Conservation (phyloP, 1,284 basidiomycete genomes). For the Wolfiporia cocos region DNA sequence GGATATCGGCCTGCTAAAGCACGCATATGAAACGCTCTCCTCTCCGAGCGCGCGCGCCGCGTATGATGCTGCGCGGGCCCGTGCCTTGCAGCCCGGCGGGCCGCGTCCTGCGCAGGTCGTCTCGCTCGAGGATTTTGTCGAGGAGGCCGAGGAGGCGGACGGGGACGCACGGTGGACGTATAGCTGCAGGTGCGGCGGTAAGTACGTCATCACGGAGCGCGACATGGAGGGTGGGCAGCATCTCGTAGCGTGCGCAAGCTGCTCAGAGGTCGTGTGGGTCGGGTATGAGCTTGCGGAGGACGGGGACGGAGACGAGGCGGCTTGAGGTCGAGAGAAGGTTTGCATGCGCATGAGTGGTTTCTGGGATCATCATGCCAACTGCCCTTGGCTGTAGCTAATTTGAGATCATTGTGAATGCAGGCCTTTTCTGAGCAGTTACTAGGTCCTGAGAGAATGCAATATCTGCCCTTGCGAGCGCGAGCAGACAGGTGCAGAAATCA, state of each 20-base stretch:
- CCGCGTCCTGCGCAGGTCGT: slow-evolving; percentile 71
- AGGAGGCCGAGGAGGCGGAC: slow-evolving; percentile 14
- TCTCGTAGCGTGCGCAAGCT: slow-evolving; percentile 60
- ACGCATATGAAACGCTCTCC: slow-evolving; percentile 55
- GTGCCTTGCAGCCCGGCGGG: slow-evolving; percentile 14
- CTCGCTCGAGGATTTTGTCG: slow-evolving; percentile 67
- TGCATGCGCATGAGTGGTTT: no score
- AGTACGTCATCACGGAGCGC: slow-evolving; percentile 46
- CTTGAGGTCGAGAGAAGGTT: neutral
- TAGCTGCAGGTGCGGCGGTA: slow-evolving; percentile 64
- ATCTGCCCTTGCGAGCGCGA: no score
- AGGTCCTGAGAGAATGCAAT: no score
- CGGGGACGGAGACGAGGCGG: slow-evolving; percentile 2
- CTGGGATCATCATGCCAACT: no score
- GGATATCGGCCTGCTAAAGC: slow-evolving; percentile 52
- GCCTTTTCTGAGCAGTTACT: no score
- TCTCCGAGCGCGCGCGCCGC: slow-evolving; percentile 35
- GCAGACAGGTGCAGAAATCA: no score
- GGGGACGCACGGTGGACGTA: slow-evolving; percentile 40
- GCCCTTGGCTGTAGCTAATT: no score
- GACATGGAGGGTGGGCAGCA: slow-evolving; percentile 64
- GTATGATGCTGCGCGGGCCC: slow-evolving; percentile 38
- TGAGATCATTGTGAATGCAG: no score
- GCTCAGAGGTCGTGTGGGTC: slow-evolving; percentile 75
- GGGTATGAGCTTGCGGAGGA: slow-evolving; percentile 59